phyloP scores from a whole-genome alignment of 108 stramenopile genomes.

The Cyclotella sp. region DNA sequence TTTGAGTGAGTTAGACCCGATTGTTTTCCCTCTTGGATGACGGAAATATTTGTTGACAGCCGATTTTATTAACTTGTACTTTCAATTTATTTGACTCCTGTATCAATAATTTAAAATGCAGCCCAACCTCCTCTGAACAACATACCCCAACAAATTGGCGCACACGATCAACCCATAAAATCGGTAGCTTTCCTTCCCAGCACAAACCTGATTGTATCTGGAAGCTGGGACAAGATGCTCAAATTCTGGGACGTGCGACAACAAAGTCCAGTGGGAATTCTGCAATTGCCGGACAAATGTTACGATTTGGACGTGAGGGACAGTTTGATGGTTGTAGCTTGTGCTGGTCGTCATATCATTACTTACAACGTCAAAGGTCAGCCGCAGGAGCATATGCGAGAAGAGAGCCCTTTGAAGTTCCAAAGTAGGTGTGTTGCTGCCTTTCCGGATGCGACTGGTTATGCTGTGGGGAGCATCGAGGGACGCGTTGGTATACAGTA shows the following conservation, averaged over 20 bases:
- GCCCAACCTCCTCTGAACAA: constrained; percentile 71
- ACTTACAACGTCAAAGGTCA: constrained; percentile 80
- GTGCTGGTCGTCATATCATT: constrained; percentile 80
- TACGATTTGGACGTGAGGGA: constrained; percentile 88
- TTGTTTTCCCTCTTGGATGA: too few species aligned
- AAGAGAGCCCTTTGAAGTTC: constrained; percentile 89
- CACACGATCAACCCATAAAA: constrained; percentile 85
- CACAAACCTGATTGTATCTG: constrained; percentile 79
- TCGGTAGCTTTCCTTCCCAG: constrained; percentile 68
- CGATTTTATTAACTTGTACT: neutral
- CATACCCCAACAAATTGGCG: constrained; percentile 84
- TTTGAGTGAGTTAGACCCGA: neutral
- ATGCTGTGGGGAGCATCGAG: constrained; percentile 96
- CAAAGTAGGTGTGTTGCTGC: constrained; percentile 88
- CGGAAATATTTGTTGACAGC: constrained; percentile 35
- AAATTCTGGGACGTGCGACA: constrained; percentile 92
- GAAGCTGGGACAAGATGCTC: constrained; percentile 81
- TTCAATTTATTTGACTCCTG: neutral
- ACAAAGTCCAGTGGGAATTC: constrained; percentile 75
- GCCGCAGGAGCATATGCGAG: constrained; percentile 73
- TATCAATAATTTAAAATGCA: neutral
- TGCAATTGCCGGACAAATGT: constrained; percentile 85
- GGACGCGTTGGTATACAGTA: constrained; percentile 97
- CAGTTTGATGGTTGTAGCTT: constrained; percentile 85
- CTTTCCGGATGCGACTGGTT: constrained; percentile 91